Base-by-base conservation (phyloP, 164 flowering plant genomes). In the Piper longum region DNA sequence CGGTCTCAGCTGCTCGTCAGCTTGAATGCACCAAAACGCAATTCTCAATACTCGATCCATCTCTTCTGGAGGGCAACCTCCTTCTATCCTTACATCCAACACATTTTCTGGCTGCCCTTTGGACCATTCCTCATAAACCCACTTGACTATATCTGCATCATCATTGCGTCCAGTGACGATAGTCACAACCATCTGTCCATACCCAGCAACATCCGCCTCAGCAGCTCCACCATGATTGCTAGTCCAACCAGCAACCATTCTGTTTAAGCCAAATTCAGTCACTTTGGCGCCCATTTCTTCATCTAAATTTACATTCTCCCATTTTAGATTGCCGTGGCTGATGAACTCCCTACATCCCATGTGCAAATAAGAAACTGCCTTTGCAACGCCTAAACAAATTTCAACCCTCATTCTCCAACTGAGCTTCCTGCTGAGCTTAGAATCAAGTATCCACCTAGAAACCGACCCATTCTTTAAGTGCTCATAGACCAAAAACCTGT, bases 21-120 rank as follows among this genome's bases (percentile, higher is more conserved):
- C 70, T 59, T 85, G 95, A 61, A 85, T 60, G 51, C 91, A 87
- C 95, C 95, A 87, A 68, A 85, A 79, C 19, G 86, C 82, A 43
- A 82, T 75, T 68, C 95, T 81, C 67, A 81, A 26, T 2, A 64
- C 74, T 4, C 91, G 72, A 59, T 87, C 91, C 55, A 81, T 66
- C 74, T 78, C 87, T 2, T 68, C 79, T 16, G 56, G 4, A 41
- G 80, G 78, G 44, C 75, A 71, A 45, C 60, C 64, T 7, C 64
- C 64, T 8, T 65, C 76, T 0, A 81, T 65, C 54, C 81, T 72
- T 56, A 59, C 65, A 67, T 81, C 85, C 39, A 75, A 69, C 3
- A 79, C 64, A 17, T 44, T 68, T 62, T 63, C 73, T 9, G 63
- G 68, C 36, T 60, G 65, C 18, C 81, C 87, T 2, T 63, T 72